Evolutionary conservation across 2,329 filamentous ascomycete genomes (phyloP).

Genomic region (Penicillium sp.): DNA sequence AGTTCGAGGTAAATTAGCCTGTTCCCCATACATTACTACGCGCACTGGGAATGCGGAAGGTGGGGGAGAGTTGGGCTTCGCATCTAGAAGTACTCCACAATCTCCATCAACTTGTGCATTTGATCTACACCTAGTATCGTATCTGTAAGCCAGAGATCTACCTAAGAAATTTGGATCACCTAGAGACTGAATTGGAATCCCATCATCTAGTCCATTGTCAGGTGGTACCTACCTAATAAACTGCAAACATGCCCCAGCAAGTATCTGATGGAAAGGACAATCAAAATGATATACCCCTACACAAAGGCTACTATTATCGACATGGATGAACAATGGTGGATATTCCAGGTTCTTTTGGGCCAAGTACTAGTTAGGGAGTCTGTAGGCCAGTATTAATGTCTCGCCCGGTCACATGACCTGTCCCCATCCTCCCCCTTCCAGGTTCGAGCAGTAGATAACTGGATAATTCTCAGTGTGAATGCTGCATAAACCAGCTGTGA

Average conservation of each 20-base stretch:
- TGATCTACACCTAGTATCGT: too few relatives aligned
- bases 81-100: neutral
- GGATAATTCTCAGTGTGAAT: neutral
- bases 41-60: neutral
- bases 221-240: too few relatives aligned
- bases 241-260: too few relatives aligned
- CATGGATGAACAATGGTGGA: neutral
- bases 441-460: neutral
- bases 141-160: too few relatives aligned
- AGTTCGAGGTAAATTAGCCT: neutral
- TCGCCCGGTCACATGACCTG: neutral
- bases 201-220: too few relatives aligned
- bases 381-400: neutral
- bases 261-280: too few relatives aligned
- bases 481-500: too few relatives aligned
- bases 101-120: too few relatives aligned
- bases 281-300: too few relatives aligned
- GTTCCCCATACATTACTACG: neutral
- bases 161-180: too few relatives aligned
- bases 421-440: neutral
- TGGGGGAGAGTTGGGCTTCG: neutral
- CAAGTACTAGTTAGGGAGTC: neutral
- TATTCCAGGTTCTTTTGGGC: neutral
- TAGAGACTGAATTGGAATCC: too few relatives aligned
- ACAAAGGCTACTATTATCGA: too few relatives aligned